These are phyloP conservation scores for Phialophora expanda DNA, from an alignment of 2,329 filamentous ascomycete genomes.

Conservation along the genomic window DNA sequence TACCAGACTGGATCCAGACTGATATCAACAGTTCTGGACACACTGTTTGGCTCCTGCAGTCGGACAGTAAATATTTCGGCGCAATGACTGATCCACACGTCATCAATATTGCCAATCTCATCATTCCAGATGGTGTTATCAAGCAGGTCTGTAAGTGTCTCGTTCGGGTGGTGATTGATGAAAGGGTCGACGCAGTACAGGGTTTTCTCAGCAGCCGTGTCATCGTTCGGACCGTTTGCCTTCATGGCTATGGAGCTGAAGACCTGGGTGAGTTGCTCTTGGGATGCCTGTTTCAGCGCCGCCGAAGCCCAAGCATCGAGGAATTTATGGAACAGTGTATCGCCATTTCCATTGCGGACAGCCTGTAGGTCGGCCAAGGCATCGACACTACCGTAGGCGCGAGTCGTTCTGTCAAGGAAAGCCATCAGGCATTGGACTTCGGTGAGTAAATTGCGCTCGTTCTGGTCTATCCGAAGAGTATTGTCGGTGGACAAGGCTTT, in stretches of 20 bases:
- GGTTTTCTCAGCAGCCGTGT: constrained; percentile 43
- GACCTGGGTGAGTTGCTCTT: constrained; percentile 50
- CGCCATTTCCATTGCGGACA: constrained; percentile 44
- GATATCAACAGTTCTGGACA: constrained; percentile 49
- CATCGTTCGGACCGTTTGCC: constrained; percentile 36
- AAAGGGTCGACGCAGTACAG: constrained; percentile 49
- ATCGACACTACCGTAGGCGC: constrained; percentile 64
- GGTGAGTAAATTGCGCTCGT: constrained; percentile 54
- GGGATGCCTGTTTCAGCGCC: constrained; percentile 50
- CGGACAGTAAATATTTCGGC: constrained; percentile 63
- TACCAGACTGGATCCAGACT: constrained; percentile 62
- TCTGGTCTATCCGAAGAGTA: constrained; percentile 45
- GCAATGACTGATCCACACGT: constrained; percentile 55
- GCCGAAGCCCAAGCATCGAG: constrained; percentile 57
- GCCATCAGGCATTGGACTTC: constrained; percentile 67
- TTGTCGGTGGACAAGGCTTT: constrained; percentile 55
- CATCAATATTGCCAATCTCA: constrained; percentile 48
- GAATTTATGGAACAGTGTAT: constrained; percentile 49
- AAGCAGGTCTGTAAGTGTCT: constrained; percentile 60
- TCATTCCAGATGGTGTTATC: constrained; percentile 58
- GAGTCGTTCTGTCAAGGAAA: constrained; percentile 62
- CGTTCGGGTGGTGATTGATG: constrained; percentile 47
- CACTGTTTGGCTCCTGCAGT: constrained; percentile 47
- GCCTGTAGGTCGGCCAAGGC: constrained; percentile 54
- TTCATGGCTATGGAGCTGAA: constrained; percentile 56